Evolutionary conservation across 768 basidiomycete species (phyloP), one percentile per base, ranked within the genome.

Genomic region (Mycena rosella): DNA sequence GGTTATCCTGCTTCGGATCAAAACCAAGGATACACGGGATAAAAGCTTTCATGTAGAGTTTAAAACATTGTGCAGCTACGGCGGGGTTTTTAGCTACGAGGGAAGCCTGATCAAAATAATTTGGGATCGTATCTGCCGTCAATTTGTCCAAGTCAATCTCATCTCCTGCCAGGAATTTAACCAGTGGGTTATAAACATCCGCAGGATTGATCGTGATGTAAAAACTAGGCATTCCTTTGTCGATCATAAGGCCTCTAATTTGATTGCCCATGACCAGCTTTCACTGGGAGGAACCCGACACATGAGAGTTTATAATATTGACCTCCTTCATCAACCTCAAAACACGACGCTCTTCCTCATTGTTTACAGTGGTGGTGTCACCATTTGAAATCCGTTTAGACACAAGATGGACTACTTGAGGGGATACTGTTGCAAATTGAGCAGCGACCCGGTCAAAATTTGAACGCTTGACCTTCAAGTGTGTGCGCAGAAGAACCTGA

Each of bases 1-100:
- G 14, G 11, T 47, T 26, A 3, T 44, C 42, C 24, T 22, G n/a
- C 11, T 24, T 26, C 38, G 45, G 45, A 18, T 47, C 22, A 14
- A 20, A 47, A 5, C 24, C 45, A 10, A 47, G n/a, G 38, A 40
- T 40, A 15, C 10, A 10, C 38, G 9, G 9, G 38, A 40, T 40
- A 15, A 11, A 40, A 15, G 38, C 38, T 11, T 40, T 11, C 38
- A 40, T 34, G 18, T 54, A 63, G 6, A 47, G 18, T 54, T 63
- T 54, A 17, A 62, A 62, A 20, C 53, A 62, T 8, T 22, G 60
- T 1, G 60, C 60, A 5, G 60, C 60, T 1, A 62, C 51, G 32
- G 32, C 32, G 32, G 32, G 32, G 32, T 34, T 34, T 13, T 34
- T 34, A 13, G 32, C 32, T 6, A 34, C 13, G 7, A 13, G 6